Evolutionary conservation across 2,329 filamentous ascomycete genomes (phyloP).

Genomic region (Colletotrichum sp.): DNA sequence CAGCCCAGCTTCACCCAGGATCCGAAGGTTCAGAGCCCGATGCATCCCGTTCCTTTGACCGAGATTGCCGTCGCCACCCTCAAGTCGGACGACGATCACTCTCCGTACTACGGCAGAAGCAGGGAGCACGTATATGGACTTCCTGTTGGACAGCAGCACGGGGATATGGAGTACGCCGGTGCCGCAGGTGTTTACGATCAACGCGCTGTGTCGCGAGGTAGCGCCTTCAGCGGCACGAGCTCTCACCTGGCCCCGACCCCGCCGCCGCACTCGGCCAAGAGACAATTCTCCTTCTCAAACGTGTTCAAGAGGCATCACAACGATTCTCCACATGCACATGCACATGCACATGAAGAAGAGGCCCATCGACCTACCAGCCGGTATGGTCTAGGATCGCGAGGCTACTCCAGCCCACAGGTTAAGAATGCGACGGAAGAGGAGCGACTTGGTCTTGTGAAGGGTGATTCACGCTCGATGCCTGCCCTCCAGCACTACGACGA

Average conservation of each 20-base stretch:
- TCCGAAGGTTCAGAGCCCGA: slow-evolving; percentile 53
- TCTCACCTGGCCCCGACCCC: slow-evolving; percentile 60
- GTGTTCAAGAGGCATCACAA: slow-evolving; percentile 69
- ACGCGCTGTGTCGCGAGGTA: slow-evolving; percentile 40
- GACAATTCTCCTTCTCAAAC: slow-evolving; percentile 93
- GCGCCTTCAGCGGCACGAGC: slow-evolving; percentile 44
- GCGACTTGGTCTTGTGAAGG: slow-evolving; percentile 79
- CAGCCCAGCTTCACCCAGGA: slow-evolving; percentile 44
- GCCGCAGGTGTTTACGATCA: slow-evolving; percentile 42
- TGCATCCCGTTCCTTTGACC: slow-evolving; percentile 66
- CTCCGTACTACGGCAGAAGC: slow-evolving; percentile 41
- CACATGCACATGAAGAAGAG: slow-evolving; percentile 21
- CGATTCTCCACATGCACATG: slow-evolving; percentile 27
- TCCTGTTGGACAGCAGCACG: slow-evolving; percentile 44
- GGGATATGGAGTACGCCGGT: slow-evolving; percentile 54
- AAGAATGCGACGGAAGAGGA: slow-evolving; percentile 80
- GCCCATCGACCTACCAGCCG: slow-evolving; percentile 21
- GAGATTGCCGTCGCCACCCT: slow-evolving; percentile 59
- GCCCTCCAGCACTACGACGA: slow-evolving; percentile 39
- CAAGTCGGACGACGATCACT: slow-evolving; percentile 47
- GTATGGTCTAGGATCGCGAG: slow-evolving; percentile 34
- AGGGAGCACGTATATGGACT: slow-evolving; percentile 49
- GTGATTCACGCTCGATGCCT: slow-evolving; percentile 54
- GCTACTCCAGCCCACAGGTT: slow-evolving; percentile 42
- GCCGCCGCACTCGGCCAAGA: slow-evolving; percentile 64